A percentile compares a stretch with the other conserved stretches of the same genome.
Evolutionary conservation across 495 filamentous ascomycete genomes (phyloP).

Genomic region (Annulohypoxylon moriforme): DNA sequence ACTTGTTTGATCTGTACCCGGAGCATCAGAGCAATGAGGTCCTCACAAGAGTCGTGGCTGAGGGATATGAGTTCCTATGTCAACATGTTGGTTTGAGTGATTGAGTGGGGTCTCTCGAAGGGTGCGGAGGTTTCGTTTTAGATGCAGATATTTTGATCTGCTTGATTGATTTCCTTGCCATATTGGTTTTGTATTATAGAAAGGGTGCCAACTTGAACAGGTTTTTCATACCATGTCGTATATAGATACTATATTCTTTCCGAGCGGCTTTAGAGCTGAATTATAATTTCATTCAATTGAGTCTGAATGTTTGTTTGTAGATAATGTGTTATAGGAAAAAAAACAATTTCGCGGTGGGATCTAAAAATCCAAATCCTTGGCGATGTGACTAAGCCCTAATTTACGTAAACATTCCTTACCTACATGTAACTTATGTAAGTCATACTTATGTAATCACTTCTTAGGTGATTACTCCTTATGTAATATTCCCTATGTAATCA

Average conservation of each 20-base stretch:
- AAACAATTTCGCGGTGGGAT: too few relatives aligned
- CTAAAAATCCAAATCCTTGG: too few relatives aligned
- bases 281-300: background rate
- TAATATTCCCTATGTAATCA: too few relatives aligned
- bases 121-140: background rate
- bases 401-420: too few relatives aligned
- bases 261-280: background rate
- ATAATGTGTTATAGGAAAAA: too few relatives aligned
- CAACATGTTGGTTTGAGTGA: conserved; percentile 5
- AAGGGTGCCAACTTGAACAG: background rate
- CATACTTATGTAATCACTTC: too few relatives aligned
- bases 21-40: background rate
- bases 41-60: background rate
- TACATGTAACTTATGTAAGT: too few relatives aligned
- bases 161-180: background rate
- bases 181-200: too few relatives aligned
- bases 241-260: background rate
- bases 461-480: too few relatives aligned
- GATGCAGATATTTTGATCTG: background rate
- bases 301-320: too few relatives aligned
- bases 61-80: conserved; percentile 9
- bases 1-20: conserved; percentile 8
- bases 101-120: background rate
- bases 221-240: background rate
- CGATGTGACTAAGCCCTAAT: too few relatives aligned